Percentiles rank a stretch among this genome's conserved stretches.
Conservation (phyloP, 2,329 filamentous ascomycete species). For the Penicillium rolfsii region DNA sequence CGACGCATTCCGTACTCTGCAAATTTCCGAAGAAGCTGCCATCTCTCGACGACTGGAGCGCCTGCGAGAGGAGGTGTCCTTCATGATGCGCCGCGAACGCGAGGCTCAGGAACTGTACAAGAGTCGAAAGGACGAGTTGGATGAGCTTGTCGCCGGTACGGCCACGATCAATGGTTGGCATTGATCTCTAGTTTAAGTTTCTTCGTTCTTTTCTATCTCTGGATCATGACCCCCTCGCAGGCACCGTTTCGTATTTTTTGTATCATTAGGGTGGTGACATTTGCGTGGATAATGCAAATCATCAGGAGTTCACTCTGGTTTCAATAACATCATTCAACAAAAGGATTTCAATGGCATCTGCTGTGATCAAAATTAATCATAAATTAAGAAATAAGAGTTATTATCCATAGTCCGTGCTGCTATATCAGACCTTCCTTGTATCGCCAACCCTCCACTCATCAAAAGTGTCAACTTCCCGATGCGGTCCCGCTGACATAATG, state of each 20-base stretch:
- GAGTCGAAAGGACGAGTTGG: constrained; percentile 74
- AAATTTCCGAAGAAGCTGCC: constrained; percentile 77
- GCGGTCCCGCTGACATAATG: constrained; percentile 9
- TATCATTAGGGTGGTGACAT: constrained; percentile 22
- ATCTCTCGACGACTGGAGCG: constrained; percentile 71
- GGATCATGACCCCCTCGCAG: constrained; percentile 20
- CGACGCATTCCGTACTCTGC: constrained; percentile 72
- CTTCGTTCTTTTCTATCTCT: constrained; percentile 4
- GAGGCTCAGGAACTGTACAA: constrained; percentile 90
- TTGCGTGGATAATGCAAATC: constrained; percentile 17
- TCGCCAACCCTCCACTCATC: neutral
- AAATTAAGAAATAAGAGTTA: too few relatives aligned
- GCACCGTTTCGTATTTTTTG: constrained; percentile 16
- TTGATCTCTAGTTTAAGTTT: constrained; percentile 24
- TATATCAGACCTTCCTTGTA: neutral
- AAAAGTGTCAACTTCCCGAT: neutral
- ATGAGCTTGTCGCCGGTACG: constrained; percentile 53
- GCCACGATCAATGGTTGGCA: constrained; percentile 46
- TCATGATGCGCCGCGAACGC: constrained; percentile 78
- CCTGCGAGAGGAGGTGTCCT: constrained; percentile 79
- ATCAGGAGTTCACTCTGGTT: constrained; percentile 4
- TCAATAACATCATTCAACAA: neutral
- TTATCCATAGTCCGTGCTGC: neutral
- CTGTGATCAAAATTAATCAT: neutral
- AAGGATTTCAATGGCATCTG: neutral